Base-by-base conservation (phyloP, 352 stramenopile genomes). In the Phytophthora syringae region DNA sequence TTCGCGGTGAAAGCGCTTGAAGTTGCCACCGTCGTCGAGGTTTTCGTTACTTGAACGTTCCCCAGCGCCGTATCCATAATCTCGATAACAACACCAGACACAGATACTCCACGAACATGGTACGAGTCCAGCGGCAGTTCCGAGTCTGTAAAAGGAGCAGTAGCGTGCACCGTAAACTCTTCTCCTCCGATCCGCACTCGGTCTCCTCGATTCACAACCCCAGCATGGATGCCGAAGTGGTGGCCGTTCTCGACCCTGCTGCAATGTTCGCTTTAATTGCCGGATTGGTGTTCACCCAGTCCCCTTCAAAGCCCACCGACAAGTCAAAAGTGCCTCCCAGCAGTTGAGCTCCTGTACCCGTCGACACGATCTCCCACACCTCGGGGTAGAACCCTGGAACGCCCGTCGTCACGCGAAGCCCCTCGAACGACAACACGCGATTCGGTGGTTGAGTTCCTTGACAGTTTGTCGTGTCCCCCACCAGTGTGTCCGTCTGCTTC, bases 111-210 rank as follows among this genome's bases (percentile, higher is more conserved):
- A 13, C 53, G 81, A 30, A 89, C 82, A 22, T 91, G 78, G 55
- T 94, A 92, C 13, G 81, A 77, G 47, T 91, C 77, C 6, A 94
- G 50, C 1, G 86, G 86, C 21, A 94, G 66, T 20, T 82, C 52
- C 0, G 64, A 74, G 59, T 93, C 80, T 13, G 86, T 94, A 47
- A 94, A 94, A 1, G 79, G 77, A 7, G 86, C 84, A 1, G 79
- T 84, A 0, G 70, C 47, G 45, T 94, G 86, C 12, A 94, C 77
- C 2, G 52, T 75, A 44, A 94, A 94, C 28, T 76, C 69, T 36
- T 93, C 82, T 28, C 56, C 65, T 25, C 66, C 76, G 27, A 94
- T 89, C 28, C 67, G 66, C 21, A 93, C 52, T 24, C 58, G 42
- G 44, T 92, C 84, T 36, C 86, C 84, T 55, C 84, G 82, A 48